Conservation (phyloP, 2,329 filamentous ascomycete species). For the Colletotrichum sp. region DNA sequence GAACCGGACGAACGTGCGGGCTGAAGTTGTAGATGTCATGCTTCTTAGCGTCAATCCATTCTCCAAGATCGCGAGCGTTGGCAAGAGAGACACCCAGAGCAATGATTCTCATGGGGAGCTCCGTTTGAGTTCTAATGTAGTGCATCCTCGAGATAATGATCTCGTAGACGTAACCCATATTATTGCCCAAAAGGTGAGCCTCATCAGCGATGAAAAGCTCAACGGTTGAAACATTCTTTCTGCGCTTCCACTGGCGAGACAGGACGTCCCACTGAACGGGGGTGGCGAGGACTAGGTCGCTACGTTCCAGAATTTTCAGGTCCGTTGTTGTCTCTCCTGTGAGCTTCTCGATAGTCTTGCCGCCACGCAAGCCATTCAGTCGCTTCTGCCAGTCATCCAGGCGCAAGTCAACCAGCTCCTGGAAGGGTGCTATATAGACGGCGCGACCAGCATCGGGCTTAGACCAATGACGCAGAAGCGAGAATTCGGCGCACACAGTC, state of each 20-base stretch:
- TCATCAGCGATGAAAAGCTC: conserved; percentile 95
- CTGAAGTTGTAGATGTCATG: conserved; percentile 99
- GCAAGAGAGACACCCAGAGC: conserved; percentile 90
- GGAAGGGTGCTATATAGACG: conserved; percentile 93
- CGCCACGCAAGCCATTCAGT: conserved; percentile 73
- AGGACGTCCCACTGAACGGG: conserved; percentile 95
- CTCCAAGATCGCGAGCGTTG: conserved; percentile 91
- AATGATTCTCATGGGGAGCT: conserved; percentile 84
- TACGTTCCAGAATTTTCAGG: conserved; percentile 83
- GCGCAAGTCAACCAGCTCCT: conserved; percentile 86
- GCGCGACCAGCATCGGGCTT: conserved; percentile 73
- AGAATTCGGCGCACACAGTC: conserved; percentile 95
- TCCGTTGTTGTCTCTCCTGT: conserved; percentile 93
- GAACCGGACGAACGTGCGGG: conserved; percentile 85
- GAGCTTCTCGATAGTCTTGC: conserved; percentile 90
- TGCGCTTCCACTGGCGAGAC: conserved; percentile 93
- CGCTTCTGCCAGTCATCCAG: conserved; percentile 86
- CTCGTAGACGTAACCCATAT: conserved; percentile 89
- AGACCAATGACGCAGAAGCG: conserved; percentile 86
- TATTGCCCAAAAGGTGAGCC: conserved; percentile 88
- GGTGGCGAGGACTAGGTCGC: conserved; percentile 90
- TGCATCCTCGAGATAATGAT: conserved; percentile 98
- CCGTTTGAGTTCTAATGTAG: conserved; percentile 88
- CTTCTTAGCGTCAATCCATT: conserved; percentile 98
- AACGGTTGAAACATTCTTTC: conserved; percentile 92